A percentile compares a stretch with the other conserved stretches of the same genome.
These are phyloP conservation scores for Leccinum pellstonianum DNA, from an alignment of 768 basidiomycete genomes.

Conservation along the genomic window DNA sequence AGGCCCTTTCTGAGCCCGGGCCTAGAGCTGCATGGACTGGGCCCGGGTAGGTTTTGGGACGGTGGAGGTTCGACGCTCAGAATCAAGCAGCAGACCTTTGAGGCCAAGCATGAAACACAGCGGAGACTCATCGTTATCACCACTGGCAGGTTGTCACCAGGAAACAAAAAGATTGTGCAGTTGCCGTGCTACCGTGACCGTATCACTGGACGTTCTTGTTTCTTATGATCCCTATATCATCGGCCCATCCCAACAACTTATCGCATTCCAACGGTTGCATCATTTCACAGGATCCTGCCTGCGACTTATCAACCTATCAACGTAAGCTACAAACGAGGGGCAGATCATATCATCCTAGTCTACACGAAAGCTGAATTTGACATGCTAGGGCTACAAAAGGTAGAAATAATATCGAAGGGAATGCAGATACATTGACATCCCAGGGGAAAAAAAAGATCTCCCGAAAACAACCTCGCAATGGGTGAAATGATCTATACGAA, in stretches of 20 bases:
- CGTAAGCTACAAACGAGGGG: slow-evolving; percentile 15
- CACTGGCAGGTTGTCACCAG: neutral
- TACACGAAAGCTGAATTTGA: slow-evolving; percentile 3
- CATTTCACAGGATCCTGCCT: neutral
- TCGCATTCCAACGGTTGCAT: neutral
- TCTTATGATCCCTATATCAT: neutral
- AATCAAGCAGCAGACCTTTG: slow-evolving; percentile 8
- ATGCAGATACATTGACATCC: neutral
- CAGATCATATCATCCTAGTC: neutral
- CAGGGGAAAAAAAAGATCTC: neutral
- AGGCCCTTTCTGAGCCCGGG: neutral
- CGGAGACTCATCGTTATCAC: slow-evolving; percentile 1
- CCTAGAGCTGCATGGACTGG: no score
- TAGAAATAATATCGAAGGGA: neutral
- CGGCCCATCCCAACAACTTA: neutral
- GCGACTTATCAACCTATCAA: neutral
- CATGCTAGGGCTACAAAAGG: slow-evolving; percentile 24
- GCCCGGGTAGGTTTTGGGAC: no score
- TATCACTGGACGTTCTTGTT: neutral
- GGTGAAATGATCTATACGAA: neutral
- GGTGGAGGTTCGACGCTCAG: slow-evolving; percentile 5
- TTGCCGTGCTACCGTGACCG: slow-evolving; percentile 2
- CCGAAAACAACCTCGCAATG: neutral
- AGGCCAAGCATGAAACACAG: slow-evolving; percentile 2
- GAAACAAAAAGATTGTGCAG: neutral